phyloP scores from a whole-genome alignment of 108 stramenopile species.

The Pseudonitzschia delicatissima region DNA sequence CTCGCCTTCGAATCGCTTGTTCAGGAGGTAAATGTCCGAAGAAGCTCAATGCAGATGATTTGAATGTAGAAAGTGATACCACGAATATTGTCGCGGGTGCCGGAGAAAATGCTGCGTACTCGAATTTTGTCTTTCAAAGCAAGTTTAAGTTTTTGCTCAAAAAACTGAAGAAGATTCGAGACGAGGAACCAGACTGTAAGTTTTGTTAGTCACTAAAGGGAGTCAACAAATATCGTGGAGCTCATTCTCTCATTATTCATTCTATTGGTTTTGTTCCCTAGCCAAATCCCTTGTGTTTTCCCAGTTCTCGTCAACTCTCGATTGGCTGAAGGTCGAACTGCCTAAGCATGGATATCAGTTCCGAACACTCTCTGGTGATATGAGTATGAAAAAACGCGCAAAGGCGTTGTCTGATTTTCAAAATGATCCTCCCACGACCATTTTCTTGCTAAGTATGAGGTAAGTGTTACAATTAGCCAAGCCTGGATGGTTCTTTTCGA shows the following conservation, averaged over 20 bases:
- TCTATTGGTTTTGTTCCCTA: too few species aligned
- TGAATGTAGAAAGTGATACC: background rate
- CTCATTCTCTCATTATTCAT: too few species aligned
- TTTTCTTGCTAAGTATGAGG: conserved; percentile 53
- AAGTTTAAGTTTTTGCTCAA: conserved; percentile 31
- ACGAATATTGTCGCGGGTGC: conserved; percentile 1
- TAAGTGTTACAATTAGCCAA: background rate
- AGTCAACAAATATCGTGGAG: too few species aligned
- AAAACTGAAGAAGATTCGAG: conserved; percentile 36
- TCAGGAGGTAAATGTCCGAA: conserved; percentile 39
- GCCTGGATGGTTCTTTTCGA: background rate
- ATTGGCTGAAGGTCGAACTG: conserved; percentile 39
- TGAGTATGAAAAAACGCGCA: conserved; percentile 39
- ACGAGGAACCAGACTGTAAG: conserved; percentile 40
- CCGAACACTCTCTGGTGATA: conserved; percentile 38
- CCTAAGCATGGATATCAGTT: conserved; percentile 46
- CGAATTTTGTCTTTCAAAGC: conserved; percentile 23
- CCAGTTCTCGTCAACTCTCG: conserved; percentile 38
- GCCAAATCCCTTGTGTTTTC: conserved; percentile 49
- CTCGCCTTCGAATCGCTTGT: conserved; percentile 39
- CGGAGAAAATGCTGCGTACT: background rate
- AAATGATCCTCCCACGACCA: conserved; percentile 44
- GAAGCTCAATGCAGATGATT: background rate
- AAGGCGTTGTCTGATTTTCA: conserved; percentile 48
- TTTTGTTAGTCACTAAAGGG: background rate